These are phyloP conservation scores for Acacia concinna DNA, from an alignment of 331 rosid species.

Conservation along the genomic window DNA sequence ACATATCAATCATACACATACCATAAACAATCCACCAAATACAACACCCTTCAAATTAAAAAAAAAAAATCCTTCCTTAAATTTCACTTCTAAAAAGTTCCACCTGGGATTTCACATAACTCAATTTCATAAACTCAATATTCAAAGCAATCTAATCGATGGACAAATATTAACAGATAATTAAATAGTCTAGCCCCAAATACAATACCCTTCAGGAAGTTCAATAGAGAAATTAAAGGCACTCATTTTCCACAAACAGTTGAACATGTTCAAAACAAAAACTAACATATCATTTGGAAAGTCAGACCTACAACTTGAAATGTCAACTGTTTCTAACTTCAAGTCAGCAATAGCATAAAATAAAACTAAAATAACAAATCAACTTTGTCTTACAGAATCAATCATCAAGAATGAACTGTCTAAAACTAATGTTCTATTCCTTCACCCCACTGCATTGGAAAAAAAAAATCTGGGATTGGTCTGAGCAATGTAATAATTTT, in stretches of 20 bases:
- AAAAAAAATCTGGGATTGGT: constrained; percentile 27
- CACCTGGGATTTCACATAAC: neutral
- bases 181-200: neutral
- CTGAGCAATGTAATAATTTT: constrained; percentile 16
- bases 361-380: neutral
- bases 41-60: no score
- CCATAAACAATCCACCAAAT: neutral
- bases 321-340: neutral
- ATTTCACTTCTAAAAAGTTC: neutral
- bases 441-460: constrained; percentile 18
- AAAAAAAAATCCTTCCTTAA: neutral
- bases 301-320: neutral
- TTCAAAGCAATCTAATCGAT: neutral
- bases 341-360: neutral
- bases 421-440: constrained; percentile 13
- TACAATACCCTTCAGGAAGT: neutral
- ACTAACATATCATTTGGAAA: neutral
- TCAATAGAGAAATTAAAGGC: neutral
- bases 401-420: neutral
- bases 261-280: neutral
- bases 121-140: neutral
- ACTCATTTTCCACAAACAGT: neutral
- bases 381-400: neutral
- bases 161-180: no score
- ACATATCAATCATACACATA: neutral